phyloP scores from a whole-genome alignment of 305 asterid species.

The Fraxinus baroniana region DNA sequence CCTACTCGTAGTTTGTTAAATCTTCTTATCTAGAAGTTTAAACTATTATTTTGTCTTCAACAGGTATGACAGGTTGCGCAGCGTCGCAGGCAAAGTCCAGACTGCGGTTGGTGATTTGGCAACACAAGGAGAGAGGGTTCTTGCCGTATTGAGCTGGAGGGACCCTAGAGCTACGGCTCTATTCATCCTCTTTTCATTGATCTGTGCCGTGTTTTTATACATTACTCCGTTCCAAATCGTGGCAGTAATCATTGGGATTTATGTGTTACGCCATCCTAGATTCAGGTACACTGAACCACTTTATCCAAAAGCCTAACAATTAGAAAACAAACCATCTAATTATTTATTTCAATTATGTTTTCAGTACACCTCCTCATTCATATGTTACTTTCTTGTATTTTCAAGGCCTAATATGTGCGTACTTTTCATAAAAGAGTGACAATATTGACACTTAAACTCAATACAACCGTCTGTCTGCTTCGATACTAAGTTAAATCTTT shows the following conservation, averaged over 20 bases:
- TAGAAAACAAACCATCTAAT: neutral
- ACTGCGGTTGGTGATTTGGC: conserved; percentile 90
- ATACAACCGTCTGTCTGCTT: neutral
- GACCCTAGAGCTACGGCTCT: conserved; percentile 91
- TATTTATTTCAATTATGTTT: neutral
- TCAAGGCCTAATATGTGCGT: neutral
- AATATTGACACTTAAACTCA: neutral
- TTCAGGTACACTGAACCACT: conserved; percentile 32
- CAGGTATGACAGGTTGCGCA: conserved; percentile 63
- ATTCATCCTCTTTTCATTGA: conserved; percentile 62
- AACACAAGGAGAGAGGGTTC: conserved; percentile 88
- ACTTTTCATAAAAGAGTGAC: neutral
- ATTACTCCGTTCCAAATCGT: conserved; percentile 91
- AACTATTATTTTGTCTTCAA: neutral
- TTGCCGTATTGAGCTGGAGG: conserved; percentile 86
- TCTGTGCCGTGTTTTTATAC: conserved; percentile 75
- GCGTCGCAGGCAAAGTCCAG: conserved; percentile 90
- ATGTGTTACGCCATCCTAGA: conserved; percentile 79
- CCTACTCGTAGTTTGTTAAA: neutral
- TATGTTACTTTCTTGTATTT: neutral
- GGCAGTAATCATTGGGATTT: conserved; percentile 68
- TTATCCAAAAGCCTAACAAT: neutral
- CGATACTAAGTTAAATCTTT: neutral
- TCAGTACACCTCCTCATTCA: neutral
- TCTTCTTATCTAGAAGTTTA: neutral